Evolutionary conservation across 176 grass and related monocot genomes (phyloP).

Genomic region (Calamus simplicifolius): DNA sequence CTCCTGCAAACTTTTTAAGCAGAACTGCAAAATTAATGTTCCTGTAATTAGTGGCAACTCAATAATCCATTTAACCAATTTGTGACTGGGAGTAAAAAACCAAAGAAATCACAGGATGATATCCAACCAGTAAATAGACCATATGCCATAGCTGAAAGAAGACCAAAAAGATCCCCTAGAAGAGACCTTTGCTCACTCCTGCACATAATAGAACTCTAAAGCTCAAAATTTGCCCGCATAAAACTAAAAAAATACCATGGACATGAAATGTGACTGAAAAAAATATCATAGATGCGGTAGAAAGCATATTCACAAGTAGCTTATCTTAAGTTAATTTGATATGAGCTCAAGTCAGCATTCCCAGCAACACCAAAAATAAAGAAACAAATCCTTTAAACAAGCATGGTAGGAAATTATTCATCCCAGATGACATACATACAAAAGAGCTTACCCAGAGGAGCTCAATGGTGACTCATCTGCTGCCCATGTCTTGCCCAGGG

Average conservation of each 20-base stretch:
- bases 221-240: too few species aligned
- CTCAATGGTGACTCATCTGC: conserved; percentile 64
- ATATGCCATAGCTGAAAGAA: conserved; percentile 82
- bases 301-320: too few species aligned
- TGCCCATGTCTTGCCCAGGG: conserved; percentile 95
- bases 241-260: too few species aligned
- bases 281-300: too few species aligned
- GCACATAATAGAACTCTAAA: conserved; percentile 15
- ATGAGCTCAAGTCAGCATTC: too few species aligned
- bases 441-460: conserved; percentile 44
- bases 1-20: conserved; percentile 91
- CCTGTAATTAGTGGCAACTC: too few species aligned
- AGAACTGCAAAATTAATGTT: conserved; percentile 39
- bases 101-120: not conserved
- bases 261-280: too few species aligned
- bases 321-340: too few species aligned
- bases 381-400: not conserved
- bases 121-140: conserved; percentile 80
- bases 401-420: not conserved
- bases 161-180: conserved; percentile 80
- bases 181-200: conserved; percentile 68
- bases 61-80: too few species aligned
- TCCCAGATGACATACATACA: not conserved
- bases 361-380: too few species aligned
- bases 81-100: too few species aligned